Percentiles rank a stretch among this genome's conserved stretches.
Evolutionary conservation across 352 stramenopile species (phyloP).

Genomic region (Plasmopara viticola): DNA sequence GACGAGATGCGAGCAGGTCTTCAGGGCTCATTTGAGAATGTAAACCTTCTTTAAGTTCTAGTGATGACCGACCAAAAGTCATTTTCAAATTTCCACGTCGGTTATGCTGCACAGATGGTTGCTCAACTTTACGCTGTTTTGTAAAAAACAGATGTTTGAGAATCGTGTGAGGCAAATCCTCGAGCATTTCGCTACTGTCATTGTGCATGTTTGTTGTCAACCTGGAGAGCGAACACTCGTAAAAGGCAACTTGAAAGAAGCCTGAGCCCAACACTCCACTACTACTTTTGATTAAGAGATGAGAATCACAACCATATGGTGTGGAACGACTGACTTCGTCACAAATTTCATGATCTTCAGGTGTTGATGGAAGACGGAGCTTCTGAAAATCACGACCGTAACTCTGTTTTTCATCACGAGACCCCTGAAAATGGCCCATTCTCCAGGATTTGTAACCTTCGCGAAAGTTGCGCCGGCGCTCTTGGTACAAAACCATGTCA

Average conservation of each 20-base stretch:
- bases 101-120: slow-evolving; percentile 18
- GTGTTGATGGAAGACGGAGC: slow-evolving; percentile 43
- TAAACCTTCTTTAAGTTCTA: slow-evolving; percentile 3
- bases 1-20: slow-evolving; percentile 32
- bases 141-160: slow-evolving; percentile 54
- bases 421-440: slow-evolving; percentile 72
- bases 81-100: slow-evolving; percentile 22
- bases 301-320: slow-evolving; percentile 60
- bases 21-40: slow-evolving; percentile 15
- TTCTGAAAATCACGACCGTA: slow-evolving; percentile 37
- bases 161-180: slow-evolving; percentile 40
- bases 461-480: slow-evolving; percentile 66
- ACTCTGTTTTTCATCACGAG: slow-evolving; percentile 66
- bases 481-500: slow-evolving; percentile 82
- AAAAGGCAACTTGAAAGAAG: slow-evolving; percentile 85
- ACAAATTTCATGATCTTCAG: slow-evolving; percentile 75
- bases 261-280: slow-evolving; percentile 47
- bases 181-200: slow-evolving; percentile 18
- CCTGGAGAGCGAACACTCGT: slow-evolving; percentile 73
- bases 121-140: slow-evolving; percentile 18
- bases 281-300: slow-evolving; percentile 66
- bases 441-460: slow-evolving; percentile 83
- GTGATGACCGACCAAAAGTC: slow-evolving; percentile 11
- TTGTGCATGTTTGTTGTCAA: slow-evolving; percentile 39
- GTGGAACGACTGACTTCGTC: slow-evolving; percentile 53